Evolutionary conservation across 208 protist species (phyloP), one percentile per base, ranked within the genome.

Genomic region (Crithidia sp.): DNA sequence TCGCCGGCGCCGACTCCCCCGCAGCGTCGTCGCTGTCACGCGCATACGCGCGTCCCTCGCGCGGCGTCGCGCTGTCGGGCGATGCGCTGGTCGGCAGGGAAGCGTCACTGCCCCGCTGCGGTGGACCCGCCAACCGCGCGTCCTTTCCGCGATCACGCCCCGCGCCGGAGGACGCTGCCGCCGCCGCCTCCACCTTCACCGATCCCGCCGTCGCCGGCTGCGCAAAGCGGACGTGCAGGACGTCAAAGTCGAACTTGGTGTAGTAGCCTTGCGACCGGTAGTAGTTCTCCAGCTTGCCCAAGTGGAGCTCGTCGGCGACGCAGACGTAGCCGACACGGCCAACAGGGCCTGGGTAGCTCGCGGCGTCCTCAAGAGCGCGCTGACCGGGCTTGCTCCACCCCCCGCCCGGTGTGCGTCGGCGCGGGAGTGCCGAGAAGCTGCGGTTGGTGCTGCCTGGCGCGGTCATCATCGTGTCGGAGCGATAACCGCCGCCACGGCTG

Each of bases 241-340:
- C 88, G 63, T 88, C 88, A 62, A 91, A 90, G 74, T 88, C 88
- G 75, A 90, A 93, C 62, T 93, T 93, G 14, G 88, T 90, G 76
- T 86, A 88, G 75, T 93, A 93, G 4, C 88, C 85, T 71, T 88
- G 85, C 19, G 70, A 53, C 6, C 74, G 62, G 71, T 91, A 93
- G 71, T 91, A 76, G 16, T 65, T 66, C 76, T 93, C 85, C 50
- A 93, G 65, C 47, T 82, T 86, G n/a, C 75, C 82, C 9, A 93
- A 75, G 45, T 81, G 71, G 67, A 93, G 83, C 74, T 93, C 88
- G 36, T 93, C 88, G 6, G 88, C 88, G 4, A 93, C 88, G 67
- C 88, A 93, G 54, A 89, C 82, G 68, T 90, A 93, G 17, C 88
- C 85, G 17, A 93, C 88, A 17, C 83, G 85, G 44, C 88, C 85